phyloP scores from a whole-genome alignment of 495 filamentous ascomycete species.

The Apiosordaria backusii region DNA sequence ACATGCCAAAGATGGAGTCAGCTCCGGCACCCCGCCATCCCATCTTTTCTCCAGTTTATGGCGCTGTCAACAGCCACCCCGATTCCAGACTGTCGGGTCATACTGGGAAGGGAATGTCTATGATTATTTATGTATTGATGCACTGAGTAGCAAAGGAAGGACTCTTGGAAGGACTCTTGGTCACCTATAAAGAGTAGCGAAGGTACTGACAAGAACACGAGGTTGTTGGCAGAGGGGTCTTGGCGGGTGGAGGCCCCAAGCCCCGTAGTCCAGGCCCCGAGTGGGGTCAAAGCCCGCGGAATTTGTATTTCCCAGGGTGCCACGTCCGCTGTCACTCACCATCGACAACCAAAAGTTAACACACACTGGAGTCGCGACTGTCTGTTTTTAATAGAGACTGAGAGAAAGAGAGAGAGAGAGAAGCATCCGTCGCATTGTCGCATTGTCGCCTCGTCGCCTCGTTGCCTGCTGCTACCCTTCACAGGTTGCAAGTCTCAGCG shows the following conservation, averaged over 20 bases:
- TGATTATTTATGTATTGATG: background rate
- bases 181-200: no score
- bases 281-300: background rate
- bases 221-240: background rate
- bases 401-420: background rate
- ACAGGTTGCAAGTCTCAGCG: background rate
- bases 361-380: background rate
- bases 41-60: background rate
- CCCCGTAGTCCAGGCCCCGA: background rate
- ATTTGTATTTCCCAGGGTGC: conserved; percentile 6
- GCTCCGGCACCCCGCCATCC: background rate
- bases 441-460: background rate
- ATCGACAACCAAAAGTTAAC: background rate
- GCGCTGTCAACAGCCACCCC: background rate
- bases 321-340: conserved; percentile 1
- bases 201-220: background rate
- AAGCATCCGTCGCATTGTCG: background rate
- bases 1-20: background rate
- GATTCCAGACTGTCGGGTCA: background rate
- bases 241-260: conserved; percentile 3
- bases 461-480: background rate
- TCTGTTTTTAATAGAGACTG: no score
- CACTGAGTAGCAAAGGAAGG: background rate
- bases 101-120: background rate
- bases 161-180: no score